Evolutionary conservation across 2,329 filamentous ascomycete species (phyloP).

Genomic region (Sarocladiaceae sp.): DNA sequence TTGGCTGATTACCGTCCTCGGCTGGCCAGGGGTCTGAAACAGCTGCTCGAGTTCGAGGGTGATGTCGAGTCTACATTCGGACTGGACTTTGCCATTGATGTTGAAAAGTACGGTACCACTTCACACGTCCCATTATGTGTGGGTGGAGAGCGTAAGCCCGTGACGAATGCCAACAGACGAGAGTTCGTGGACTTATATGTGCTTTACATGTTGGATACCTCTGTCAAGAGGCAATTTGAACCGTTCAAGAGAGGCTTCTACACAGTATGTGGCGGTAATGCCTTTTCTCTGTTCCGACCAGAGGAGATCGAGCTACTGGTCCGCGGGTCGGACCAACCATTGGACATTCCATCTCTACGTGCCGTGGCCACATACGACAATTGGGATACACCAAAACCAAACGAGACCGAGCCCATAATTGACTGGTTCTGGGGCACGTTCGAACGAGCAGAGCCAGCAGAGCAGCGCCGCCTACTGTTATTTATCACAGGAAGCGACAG

Average conservation of each 20-base stretch:
- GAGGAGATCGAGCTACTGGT: slow-evolving; percentile 89
- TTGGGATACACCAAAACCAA: slow-evolving; percentile 56
- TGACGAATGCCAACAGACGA: slow-evolving; percentile 76
- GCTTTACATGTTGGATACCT: slow-evolving; percentile 69
- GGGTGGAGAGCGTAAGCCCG: slow-evolving; percentile 65
- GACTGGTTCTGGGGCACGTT: slow-evolving; percentile 89
- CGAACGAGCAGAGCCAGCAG: slow-evolving; percentile 51
- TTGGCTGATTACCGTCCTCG: slow-evolving; percentile 74
- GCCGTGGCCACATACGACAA: slow-evolving; percentile 78
- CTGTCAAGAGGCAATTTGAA: slow-evolving; percentile 78
- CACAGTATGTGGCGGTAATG: slow-evolving; percentile 84
- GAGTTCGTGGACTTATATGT: slow-evolving; percentile 87
- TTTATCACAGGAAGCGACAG: slow-evolving; percentile 90
- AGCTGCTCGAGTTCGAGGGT: slow-evolving; percentile 76
- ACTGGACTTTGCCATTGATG: slow-evolving; percentile 71
- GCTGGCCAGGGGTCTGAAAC: slow-evolving; percentile 67
- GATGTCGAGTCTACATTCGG: slow-evolving; percentile 76
- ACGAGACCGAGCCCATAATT: slow-evolving; percentile 60
- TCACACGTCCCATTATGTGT: slow-evolving; percentile 64
- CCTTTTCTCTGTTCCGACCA: slow-evolving; percentile 76
- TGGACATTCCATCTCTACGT: slow-evolving; percentile 70
- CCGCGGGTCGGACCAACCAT: slow-evolving; percentile 73
- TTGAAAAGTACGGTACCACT: slow-evolving; percentile 68
- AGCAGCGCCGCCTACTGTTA: slow-evolving; percentile 72
- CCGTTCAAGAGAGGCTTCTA: slow-evolving; percentile 94